Conservation (phyloP, 208 protist species). For the Trypanosomatidae sp. region DNA sequence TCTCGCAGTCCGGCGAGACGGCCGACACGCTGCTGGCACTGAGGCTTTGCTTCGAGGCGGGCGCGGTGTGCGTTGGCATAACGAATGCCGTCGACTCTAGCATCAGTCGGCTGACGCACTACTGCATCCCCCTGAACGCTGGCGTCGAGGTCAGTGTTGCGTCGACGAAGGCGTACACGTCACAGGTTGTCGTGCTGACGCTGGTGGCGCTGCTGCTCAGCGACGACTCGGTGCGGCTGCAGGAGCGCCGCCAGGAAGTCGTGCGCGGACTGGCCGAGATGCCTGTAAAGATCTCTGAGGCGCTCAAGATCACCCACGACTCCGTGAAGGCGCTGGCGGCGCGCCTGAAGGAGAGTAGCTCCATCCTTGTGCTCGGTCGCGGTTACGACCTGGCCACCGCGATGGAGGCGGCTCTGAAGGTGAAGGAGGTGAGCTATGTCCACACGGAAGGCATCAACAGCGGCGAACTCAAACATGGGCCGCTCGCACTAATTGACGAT, state of each 20-base stretch:
- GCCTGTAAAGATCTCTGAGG: slow-evolving; percentile 51
- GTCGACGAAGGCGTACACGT: slow-evolving; percentile 97
- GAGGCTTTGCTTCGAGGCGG: slow-evolving; percentile 72
- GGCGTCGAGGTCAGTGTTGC: slow-evolving; percentile 96
- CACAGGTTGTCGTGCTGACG: slow-evolving; percentile 90
- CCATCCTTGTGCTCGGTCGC: slow-evolving; percentile 89
- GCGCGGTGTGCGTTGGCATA: slow-evolving; percentile 88
- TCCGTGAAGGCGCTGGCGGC: slow-evolving; percentile 72
- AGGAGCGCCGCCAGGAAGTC: slow-evolving; percentile 63
- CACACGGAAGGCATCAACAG: slow-evolving; percentile 96
- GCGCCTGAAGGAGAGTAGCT: slow-evolving; percentile 43
- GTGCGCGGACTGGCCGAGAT: slow-evolving; percentile 65
- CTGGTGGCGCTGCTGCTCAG: slow-evolving; percentile 91
- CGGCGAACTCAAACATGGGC: slow-evolving; percentile 98
- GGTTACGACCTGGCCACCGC: slow-evolving; percentile 93
- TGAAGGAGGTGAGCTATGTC: slow-evolving; percentile 98
- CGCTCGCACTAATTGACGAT: slow-evolving; percentile 96
- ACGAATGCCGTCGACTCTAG: slow-evolving; percentile 94
- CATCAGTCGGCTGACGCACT: slow-evolving; percentile 87
- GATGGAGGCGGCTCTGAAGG: slow-evolving; percentile 95
- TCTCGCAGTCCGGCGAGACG: slow-evolving; percentile 96
- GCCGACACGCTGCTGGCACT: slow-evolving; percentile 93
- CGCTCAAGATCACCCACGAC: slow-evolving; percentile 50
- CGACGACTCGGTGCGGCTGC: slow-evolving; percentile 44
- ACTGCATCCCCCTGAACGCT: slow-evolving; percentile 89